Base-by-base conservation (phyloP, 495 filamentous ascomycete species). In the Poronia punctata region DNA sequence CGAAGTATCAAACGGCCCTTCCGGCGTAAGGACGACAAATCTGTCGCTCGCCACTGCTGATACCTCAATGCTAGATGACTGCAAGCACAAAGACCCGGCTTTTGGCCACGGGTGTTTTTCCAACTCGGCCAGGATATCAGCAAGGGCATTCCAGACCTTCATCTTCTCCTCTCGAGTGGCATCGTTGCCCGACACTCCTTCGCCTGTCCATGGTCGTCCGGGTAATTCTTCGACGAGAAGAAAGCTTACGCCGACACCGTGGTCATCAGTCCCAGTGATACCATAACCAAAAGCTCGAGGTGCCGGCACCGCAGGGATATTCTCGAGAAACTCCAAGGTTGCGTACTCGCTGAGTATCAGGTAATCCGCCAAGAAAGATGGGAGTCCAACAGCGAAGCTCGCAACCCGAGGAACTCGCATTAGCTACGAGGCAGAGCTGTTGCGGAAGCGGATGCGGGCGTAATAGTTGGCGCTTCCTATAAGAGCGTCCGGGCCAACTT, bases 101-200 rank as follows among this genome's bases (percentile, higher is more conserved):
- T 40, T 37, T 20, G 42, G 35, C 27, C 53, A 59, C 4, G 58
- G 53, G 27, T 48, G 42, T 12, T 22, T 40, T 9, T 56, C 26
- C 23, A 66, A 29, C 31, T 63, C 54, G 3, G 54, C 48, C 16
- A 60, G 63, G 31, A 60, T 51, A 30, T 67, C 63, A 19, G 57
- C 59, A 23, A 61, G 43, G 32, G 63, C 54, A 34, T 20, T 38
- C 38, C 50, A 44, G 9, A 67, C 29, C 36, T 57, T 63, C 15
- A 25, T 28, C 35, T 48, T 60, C 15, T 63, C 50, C 31, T 53
- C 31, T 12, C 15, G 16, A 10, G 38, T 32, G 7, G 38, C 38
- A 5, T 41, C 23, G 12, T 23, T 35, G 32, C 32, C 25, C 26
- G 35, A 38, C 8, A 38, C 35, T 24, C 38, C 38, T 33, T 52